phyloP scores from a whole-genome alignment of 2,329 filamentous ascomycete genomes.

The Aspergillus tamarii region DNA sequence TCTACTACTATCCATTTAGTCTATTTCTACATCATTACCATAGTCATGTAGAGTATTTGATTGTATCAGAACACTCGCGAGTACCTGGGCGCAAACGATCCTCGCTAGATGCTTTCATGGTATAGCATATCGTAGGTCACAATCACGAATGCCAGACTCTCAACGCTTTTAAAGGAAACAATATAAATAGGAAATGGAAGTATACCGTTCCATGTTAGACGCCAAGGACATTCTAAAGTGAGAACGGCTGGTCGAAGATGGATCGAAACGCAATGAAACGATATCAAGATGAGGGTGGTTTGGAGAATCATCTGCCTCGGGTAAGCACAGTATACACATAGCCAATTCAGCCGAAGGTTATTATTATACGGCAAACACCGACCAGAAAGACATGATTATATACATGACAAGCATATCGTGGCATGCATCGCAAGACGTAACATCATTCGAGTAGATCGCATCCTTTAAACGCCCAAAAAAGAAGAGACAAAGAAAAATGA shows the following conservation, averaged over 20 bases:
- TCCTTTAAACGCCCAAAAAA: not conserved
- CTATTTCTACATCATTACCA: not conserved
- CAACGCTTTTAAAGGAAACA: not conserved
- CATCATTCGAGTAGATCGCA: conserved; percentile 1
- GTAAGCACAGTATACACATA: not conserved
- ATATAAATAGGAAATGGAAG: not conserved
- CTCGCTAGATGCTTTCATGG: not conserved
- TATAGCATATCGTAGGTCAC: not conserved
- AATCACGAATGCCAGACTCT: not conserved
- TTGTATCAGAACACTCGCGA: not conserved
- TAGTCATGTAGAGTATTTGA: not conserved
- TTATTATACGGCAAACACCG: not conserved
- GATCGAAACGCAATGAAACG: not conserved
- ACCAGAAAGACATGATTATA: conserved; percentile 1
- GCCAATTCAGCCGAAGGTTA: not conserved
- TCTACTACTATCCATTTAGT: not conserved
- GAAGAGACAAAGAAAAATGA: not conserved
- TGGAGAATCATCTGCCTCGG: not conserved
- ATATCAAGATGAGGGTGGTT: not conserved
- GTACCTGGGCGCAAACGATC: not conserved
- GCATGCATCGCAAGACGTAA: conserved; percentile 1
- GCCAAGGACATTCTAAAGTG: not conserved
- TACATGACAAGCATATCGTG: conserved; percentile 4
- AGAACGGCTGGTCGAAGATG: not conserved
- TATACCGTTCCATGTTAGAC: not conserved